These are phyloP conservation scores for Oryza meyeriana DNA, from an alignment of 176 grass and related monocot genomes.

Conservation along the genomic window DNA sequence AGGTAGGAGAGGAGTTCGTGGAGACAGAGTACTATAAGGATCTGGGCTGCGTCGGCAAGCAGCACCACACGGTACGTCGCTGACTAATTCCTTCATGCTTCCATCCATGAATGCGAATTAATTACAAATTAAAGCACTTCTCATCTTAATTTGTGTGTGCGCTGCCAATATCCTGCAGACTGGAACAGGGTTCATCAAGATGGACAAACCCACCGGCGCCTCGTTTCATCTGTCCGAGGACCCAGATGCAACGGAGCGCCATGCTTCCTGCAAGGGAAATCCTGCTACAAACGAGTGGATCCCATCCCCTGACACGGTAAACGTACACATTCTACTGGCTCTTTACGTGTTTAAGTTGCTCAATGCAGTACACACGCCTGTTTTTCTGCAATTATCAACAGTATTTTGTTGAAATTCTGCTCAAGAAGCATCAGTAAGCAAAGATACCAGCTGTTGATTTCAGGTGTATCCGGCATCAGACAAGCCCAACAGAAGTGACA, in stretches of 20 bases:
- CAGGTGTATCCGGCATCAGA: constrained; percentile 57
- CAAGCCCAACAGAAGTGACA: constrained; percentile 73
- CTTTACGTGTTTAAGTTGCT: background rate
- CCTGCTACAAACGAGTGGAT: constrained; percentile 94
- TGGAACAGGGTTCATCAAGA: constrained; percentile 86
- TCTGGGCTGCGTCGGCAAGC: constrained; percentile 66
- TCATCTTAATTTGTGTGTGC: background rate
- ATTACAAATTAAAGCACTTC: background rate
- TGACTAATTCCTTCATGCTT: background rate
- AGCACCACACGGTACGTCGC: constrained; percentile 73
- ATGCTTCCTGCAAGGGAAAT: constrained; percentile 60
- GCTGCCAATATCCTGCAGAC: constrained; percentile 43
- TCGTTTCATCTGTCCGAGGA: constrained; percentile 40
- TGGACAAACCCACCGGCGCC: constrained; percentile 44
- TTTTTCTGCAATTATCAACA: background rate
- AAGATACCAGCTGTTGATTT: background rate
- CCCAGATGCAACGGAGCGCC: constrained; percentile 20
- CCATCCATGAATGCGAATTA: background rate
- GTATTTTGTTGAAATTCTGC: no score
- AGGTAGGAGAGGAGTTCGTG: constrained; percentile 66
- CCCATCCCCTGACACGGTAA: constrained; percentile 57
- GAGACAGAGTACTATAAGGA: constrained; percentile 88
- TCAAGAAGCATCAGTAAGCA: background rate
- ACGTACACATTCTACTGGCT: background rate
- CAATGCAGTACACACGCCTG: background rate